Evolutionary conservation across 75 land plant species (phyloP).

Genomic region (Isoetes taiwanensis): DNA sequence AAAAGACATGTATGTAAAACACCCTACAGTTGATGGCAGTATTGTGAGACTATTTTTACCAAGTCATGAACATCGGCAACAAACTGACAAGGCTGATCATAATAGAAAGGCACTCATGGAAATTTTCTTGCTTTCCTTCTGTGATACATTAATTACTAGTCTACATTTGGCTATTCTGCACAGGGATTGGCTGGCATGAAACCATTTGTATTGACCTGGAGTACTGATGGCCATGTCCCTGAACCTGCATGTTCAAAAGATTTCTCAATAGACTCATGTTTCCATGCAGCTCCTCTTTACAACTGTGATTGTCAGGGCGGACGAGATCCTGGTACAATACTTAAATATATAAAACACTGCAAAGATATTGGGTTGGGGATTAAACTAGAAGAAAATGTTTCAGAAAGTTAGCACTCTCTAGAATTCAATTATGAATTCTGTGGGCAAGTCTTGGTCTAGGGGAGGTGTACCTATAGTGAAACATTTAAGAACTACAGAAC

Average conservation of each 20-base stretch:
- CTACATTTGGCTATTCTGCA: conserved; percentile 88
- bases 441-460: too few species aligned
- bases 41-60: conserved; percentile 45
- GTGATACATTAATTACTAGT: conserved; percentile 58
- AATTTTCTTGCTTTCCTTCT: conserved; percentile 67
- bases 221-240: conserved; percentile 14
- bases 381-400: conserved; percentile 30
- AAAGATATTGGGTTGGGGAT: conserved; percentile 65
- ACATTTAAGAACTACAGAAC: too few species aligned
- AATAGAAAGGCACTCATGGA: conserved; percentile 81
- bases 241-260: conserved; percentile 45
- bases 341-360: conserved; percentile 52
- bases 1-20: conserved; percentile 40
- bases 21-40: conserved; percentile 38
- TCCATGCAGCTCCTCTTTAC: conserved; percentile 61
- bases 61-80: conserved; percentile 62
- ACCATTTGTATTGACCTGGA: conserved; percentile 77
- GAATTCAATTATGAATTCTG: too few species aligned
- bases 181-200: conserved; percentile 64
- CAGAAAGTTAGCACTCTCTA: too few species aligned
- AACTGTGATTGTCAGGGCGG: conserved; percentile 48
- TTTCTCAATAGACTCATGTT: conserved; percentile 77
- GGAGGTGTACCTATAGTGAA: too few species aligned
- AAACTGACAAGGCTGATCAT: conserved; percentile 31
- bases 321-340: conserved; percentile 36